phyloP scores from a whole-genome alignment of 352 stramenopile species.

The Globisporangium alternatum region DNA sequence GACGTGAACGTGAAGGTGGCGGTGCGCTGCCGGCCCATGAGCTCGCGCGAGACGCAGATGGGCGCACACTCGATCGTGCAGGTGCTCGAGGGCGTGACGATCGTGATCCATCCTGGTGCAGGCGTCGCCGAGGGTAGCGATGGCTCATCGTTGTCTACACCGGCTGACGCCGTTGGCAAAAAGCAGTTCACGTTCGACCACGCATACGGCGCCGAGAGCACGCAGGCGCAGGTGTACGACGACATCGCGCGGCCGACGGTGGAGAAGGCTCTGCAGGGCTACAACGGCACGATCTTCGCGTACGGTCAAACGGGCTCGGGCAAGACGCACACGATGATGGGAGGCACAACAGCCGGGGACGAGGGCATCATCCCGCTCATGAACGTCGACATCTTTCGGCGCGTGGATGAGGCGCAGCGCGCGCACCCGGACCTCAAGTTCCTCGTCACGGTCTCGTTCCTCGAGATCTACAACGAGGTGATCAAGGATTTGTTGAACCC shows the following conservation, averaged over 20 bases:
- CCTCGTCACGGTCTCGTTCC: conserved; percentile 90
- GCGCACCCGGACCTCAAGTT: conserved; percentile 62
- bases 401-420: conserved; percentile 30
- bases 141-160: neutral
- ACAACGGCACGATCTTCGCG: conserved; percentile 81
- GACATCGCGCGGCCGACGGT: conserved; percentile 75
- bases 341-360: conserved; percentile 38
- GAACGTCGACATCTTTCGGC: conserved; percentile 84
- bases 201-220: conserved; percentile 68
- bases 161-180: conserved; percentile 14
- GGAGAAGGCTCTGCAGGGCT: conserved; percentile 72
- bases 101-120: conserved; percentile 44
- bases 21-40: conserved; percentile 87
- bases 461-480: conserved; percentile 96
- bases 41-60: conserved; percentile 66
- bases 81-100: conserved; percentile 51
- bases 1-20: conserved; percentile 90
- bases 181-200: conserved; percentile 87
- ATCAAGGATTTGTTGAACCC: conserved; percentile 93
- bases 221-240: conserved; percentile 79
- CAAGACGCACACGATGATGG: conserved; percentile 91
- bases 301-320: conserved; percentile 76
- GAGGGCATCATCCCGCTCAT: conserved; percentile 88
- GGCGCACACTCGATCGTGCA: conserved; percentile 49
- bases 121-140: conserved; percentile 10